These are phyloP conservation scores for Bjerkandera adusta DNA, from an alignment of 1,284 basidiomycete species.

Conservation along the genomic window DNA sequence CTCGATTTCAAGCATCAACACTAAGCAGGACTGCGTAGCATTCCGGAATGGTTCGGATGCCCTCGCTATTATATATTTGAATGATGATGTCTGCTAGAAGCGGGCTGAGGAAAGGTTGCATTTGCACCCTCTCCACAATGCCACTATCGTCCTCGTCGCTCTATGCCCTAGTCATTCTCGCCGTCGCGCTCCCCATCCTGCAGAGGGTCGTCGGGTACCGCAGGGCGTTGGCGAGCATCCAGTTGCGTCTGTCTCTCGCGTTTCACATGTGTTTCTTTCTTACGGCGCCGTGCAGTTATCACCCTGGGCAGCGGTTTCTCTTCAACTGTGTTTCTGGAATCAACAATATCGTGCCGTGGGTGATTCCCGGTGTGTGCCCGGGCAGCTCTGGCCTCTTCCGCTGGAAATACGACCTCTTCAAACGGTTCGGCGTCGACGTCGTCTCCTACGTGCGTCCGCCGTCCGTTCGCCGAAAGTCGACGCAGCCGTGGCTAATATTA, in stretches of 20 bases:
- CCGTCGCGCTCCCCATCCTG: too few species aligned
- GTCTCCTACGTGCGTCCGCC: constrained; percentile 18
- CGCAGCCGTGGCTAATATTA: neutral
- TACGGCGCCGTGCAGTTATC: neutral
- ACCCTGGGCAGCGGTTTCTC: constrained; percentile 2
- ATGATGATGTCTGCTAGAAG: too few species aligned
- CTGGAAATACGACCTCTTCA: constrained; percentile 20
- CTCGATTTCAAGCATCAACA: too few species aligned
- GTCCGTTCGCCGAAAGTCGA: neutral
- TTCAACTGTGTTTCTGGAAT: neutral
- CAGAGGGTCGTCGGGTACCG: neutral
- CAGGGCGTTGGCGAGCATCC: neutral
- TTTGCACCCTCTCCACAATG: too few species aligned
- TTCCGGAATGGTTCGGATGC: too few species aligned
- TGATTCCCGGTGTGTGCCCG: constrained; percentile 18
- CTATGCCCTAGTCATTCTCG: too few species aligned
- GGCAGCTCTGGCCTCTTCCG: constrained; percentile 18
- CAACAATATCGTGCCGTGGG: constrained; percentile 16
- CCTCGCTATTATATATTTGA: too few species aligned
- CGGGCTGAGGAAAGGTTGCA: too few species aligned
- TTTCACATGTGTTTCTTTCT: neutral
- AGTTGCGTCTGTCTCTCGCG: neutral
- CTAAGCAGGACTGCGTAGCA: too few species aligned
- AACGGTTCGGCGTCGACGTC: constrained; percentile 19
- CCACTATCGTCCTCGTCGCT: too few species aligned